These are phyloP conservation scores for Agrocybe praecox DNA, from an alignment of 768 basidiomycete species.

Conservation along the genomic window DNA sequence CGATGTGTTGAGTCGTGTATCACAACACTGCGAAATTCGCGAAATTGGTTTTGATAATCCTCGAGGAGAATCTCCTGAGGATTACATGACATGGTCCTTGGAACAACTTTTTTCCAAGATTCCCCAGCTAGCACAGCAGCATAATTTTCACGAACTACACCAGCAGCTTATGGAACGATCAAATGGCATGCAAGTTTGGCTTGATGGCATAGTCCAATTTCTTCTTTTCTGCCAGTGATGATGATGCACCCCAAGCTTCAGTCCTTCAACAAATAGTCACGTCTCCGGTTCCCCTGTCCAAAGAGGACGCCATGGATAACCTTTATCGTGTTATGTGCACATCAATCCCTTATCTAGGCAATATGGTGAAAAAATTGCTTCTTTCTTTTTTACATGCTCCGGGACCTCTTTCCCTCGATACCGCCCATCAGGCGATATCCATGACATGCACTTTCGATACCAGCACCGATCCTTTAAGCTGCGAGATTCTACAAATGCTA, in stretches of 20 bases:
- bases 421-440: not conserved
- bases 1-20: not conserved
- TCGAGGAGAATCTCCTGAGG: not conserved
- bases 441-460: not conserved
- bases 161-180: not conserved
- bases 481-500: not conserved
- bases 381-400: not conserved
- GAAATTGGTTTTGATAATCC: not conserved
- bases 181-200: not conserved
- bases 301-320: not conserved
- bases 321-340: not conserved
- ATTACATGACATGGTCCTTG: not conserved
- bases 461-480: not conserved
- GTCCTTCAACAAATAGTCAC: not conserved
- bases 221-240: not conserved
- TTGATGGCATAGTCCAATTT: not conserved
- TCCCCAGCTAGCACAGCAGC: not conserved
- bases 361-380: not conserved
- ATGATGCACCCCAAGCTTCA: not conserved
- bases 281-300: not conserved
- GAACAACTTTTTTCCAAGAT: not conserved
- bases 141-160: not conserved
- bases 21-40: not conserved
- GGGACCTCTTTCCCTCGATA: not conserved
- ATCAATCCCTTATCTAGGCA: not conserved